phyloP scores from a whole-genome alignment of 1,284 basidiomycete species.

The Amylostereum areolatum region DNA sequence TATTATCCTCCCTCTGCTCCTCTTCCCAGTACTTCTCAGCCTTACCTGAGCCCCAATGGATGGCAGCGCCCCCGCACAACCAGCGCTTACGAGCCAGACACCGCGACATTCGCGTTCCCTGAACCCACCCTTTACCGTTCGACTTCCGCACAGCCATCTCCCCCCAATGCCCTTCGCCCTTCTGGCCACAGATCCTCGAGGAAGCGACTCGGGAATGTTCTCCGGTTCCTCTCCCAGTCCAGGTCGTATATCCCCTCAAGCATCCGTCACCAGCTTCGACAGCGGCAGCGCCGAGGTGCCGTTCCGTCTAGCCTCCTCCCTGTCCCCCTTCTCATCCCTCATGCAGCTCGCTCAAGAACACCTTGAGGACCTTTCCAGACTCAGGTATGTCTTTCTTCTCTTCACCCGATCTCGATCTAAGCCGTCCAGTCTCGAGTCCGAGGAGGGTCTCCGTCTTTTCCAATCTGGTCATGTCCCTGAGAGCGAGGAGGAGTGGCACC shows the following conservation, averaged over 20 bases:
- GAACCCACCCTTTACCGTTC: constrained; percentile 50
- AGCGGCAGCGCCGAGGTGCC: constrained; percentile 7
- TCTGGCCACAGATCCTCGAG: constrained; percentile 32
- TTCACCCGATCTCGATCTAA: neutral
- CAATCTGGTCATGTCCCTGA: constrained; percentile 56
- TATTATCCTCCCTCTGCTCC: constrained; percentile 17
- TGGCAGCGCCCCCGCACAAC: constrained; percentile 28
- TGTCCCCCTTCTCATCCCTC: constrained; percentile 17
- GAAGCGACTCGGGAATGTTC: constrained; percentile 32
- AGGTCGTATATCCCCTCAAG: constrained; percentile 1
- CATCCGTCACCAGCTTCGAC: constrained; percentile 3
- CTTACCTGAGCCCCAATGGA: constrained; percentile 1
- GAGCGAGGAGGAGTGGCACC: constrained; percentile 71
- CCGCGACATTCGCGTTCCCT: constrained; percentile 34
- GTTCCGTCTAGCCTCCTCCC: neutral
- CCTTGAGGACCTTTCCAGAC: constrained; percentile 42
- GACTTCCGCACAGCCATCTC: constrained; percentile 31
- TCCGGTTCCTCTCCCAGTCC: neutral
- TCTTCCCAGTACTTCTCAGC: constrained; percentile 23
- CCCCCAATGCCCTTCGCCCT: constrained; percentile 15
- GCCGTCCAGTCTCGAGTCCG: constrained; percentile 46
- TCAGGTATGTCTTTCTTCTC: constrained; percentile 39
- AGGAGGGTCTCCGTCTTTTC: constrained; percentile 58
- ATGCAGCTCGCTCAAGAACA: constrained; percentile 19
- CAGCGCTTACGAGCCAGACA: constrained; percentile 30